Base-by-base conservation (phyloP, 2,329 filamentous ascomycete genomes). In the Diplodia corticola region DNA sequence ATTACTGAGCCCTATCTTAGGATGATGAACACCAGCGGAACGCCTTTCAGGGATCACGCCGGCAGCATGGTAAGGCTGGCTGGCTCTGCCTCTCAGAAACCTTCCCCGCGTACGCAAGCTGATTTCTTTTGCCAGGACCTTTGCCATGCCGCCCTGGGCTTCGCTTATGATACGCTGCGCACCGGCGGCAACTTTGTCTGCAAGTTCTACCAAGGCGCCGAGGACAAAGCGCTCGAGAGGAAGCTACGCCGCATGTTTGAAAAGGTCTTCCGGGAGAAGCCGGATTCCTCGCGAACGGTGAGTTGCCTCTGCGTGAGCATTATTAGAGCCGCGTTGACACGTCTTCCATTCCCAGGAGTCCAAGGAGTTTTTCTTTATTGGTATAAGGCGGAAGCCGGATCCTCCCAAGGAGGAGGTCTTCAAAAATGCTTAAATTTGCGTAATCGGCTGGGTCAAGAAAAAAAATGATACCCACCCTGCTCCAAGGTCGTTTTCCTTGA, bases 1-100 rank as follows among this genome's bases (percentile, higher is more conserved):
- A 86, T 97, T 87, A 96, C 89, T 94, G 91, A 95, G 87, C 92
- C 93, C 70, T 95, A 96, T 88, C 79, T 81, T 85, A 99, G 95
- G 95, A 90, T 99, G 90, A 97, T 97, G 93, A 99, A 99, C 80
- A 97, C 94, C 73, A 97, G 91, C 80, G 95, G 95, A 66, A 90
- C 92, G 73, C 80, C 80, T 22, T 95, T 96, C 75, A 88, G 89
- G 70, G 95, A 99, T 79, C 95, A 99, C 79, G 89, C 88, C 10
- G 91, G 92, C 33, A 97, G 93, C 80, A 98, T 99, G 92, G 94
- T 97, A 80, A 76, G 89, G n/a, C 44, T 60, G 6, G 13, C 33
- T 35, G 33, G 28, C 33, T 35, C 33, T 35, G 33, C 33, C 33
- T 35, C 33, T 35, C 33, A 10, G 10, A 10, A n/a, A n/a, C n/a